phyloP scores from a whole-genome alignment of 768 basidiomycete species.

The Tubosaeta sp. region DNA sequence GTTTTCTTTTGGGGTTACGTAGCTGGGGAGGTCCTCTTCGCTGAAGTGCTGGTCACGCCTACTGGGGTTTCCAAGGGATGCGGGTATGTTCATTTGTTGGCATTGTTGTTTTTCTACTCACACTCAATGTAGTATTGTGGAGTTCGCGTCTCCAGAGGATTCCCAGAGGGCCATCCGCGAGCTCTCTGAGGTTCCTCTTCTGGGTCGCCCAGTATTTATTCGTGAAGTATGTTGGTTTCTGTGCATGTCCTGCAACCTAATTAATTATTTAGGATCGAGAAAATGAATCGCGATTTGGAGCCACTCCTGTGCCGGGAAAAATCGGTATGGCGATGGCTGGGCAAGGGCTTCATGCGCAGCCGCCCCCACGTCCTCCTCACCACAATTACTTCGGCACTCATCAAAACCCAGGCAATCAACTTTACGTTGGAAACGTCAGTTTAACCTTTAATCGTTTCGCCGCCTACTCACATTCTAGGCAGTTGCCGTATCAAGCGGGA shows the following conservation, averaged over 20 bases:
- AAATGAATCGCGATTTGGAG: slow-evolving; percentile 91
- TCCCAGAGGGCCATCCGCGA: slow-evolving; percentile 86
- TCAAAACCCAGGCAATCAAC: slow-evolving; percentile 76
- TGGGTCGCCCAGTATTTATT: slow-evolving; percentile 94
- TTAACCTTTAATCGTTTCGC: not conserved
- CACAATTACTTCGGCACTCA: slow-evolving; percentile 65
- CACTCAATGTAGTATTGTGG: slow-evolving; percentile 72
- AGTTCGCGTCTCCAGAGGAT: slow-evolving; percentile 88
- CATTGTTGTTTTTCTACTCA: slow-evolving; percentile 7
- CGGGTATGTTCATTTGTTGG: slow-evolving; percentile 63
- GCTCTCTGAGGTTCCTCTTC: slow-evolving; percentile 82
- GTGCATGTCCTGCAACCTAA: not conserved
- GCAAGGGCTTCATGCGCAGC: slow-evolving; percentile 73
- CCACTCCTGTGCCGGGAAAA: slow-evolving; percentile 92
- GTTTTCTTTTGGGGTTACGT: slow-evolving; percentile 84
- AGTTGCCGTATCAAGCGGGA: slow-evolving; percentile 96
- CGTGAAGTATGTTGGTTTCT: slow-evolving; percentile 65
- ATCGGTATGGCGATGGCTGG: slow-evolving; percentile 96
- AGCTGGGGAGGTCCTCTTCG: slow-evolving; percentile 99
- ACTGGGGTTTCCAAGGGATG: slow-evolving; percentile 98
- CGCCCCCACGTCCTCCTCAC: slow-evolving; percentile 78
- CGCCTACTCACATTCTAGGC: slow-evolving; percentile 4
- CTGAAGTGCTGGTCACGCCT: slow-evolving; percentile 97
- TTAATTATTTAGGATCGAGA: slow-evolving; percentile 76
- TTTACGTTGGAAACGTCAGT: slow-evolving; percentile 88